Evolutionary conservation across 2,329 filamentous ascomycete genomes (phyloP).

Genomic region (Botrytis porri): DNA sequence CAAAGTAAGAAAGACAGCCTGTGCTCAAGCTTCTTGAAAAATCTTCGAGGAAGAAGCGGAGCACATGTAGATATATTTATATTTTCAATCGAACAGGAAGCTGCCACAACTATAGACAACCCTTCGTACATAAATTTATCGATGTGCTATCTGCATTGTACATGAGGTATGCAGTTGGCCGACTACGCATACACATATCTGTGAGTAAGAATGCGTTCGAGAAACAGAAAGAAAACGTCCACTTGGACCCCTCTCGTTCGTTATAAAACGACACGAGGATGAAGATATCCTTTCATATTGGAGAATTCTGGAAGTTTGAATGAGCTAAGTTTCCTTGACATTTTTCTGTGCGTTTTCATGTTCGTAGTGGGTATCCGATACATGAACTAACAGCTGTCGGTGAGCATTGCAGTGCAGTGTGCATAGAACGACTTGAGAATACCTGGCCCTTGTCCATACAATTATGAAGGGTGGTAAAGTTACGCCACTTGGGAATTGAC

Average conservation of each 20-base stretch:
- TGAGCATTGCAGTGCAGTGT: slow-evolving; percentile 1
- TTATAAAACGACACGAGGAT: neutral
- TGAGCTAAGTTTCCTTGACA: neutral
- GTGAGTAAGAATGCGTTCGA: neutral
- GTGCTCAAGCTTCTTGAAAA: neutral
- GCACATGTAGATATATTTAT: neutral
- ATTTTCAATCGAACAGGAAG: neutral
- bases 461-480: neutral
- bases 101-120: slow-evolving; percentile 1
- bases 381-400: neutral
- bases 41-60: neutral
- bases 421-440: neutral
- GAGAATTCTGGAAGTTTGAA: slow-evolving; percentile 1
- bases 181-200: neutral
- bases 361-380: neutral
- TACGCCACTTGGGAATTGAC: neutral
- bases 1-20: neutral
- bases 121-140: neutral
- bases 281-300: neutral
- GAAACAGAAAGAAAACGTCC: neutral
- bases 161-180: neutral
- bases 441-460: neutral
- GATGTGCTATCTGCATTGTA: neutral
- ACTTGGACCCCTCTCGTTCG: slow-evolving; percentile 9
- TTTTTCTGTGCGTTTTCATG: slow-evolving; percentile 1